Conservation (phyloP, 208 protist species). For the Leishmania tarentolae region DNA sequence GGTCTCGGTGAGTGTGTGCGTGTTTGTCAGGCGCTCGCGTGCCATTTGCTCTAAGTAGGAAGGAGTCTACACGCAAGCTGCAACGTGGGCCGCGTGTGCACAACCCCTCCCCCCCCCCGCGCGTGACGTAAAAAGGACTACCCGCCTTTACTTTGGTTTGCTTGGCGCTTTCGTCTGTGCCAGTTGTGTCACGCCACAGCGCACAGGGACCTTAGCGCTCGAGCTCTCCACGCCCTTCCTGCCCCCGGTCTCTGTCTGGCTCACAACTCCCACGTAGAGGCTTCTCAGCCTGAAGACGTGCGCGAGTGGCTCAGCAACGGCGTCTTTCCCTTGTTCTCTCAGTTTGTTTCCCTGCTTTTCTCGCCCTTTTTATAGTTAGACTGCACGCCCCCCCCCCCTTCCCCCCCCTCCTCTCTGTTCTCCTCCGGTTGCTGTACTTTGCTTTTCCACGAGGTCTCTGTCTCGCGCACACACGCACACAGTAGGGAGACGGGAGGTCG, state of each 20-base stretch:
- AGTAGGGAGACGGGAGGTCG: neutral
- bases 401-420: neutral
- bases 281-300: slow-evolving; percentile 1
- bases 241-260: too few relatives aligned
- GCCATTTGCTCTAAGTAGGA: neutral
- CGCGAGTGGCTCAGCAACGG: neutral
- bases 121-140: neutral
- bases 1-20: neutral
- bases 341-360: neutral
- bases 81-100: neutral
- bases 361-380: neutral
- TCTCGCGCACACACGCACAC: neutral
- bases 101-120: neutral
- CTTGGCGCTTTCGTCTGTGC: neutral
- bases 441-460: neutral
- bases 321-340: neutral
- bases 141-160: neutral
- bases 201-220: neutral
- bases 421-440: neutral
- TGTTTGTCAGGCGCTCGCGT: neutral
- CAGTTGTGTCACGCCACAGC: neutral
- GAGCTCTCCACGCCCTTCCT: neutral
- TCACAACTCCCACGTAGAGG: neutral
- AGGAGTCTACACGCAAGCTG: neutral
- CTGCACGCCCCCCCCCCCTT: neutral